These are phyloP conservation scores for Nakaseomyces nivariensis DNA, from an alignment of 1,139 yeast species.

Conservation along the genomic window DNA sequence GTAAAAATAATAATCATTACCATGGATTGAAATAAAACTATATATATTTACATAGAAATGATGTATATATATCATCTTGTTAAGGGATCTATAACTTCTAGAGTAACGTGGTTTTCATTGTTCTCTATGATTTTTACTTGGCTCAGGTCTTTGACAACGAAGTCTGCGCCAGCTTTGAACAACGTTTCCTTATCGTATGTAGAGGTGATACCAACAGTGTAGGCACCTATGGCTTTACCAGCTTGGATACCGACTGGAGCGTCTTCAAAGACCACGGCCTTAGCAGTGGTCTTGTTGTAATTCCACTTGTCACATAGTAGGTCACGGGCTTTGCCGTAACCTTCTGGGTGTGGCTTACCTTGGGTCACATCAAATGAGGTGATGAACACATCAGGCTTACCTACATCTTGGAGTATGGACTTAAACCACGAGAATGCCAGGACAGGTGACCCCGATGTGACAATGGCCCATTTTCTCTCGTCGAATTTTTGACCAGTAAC, in stretches of 20 bases:
- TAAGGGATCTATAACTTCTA: conserved; percentile 12
- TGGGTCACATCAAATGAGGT: conserved; percentile 60
- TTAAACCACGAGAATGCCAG: conserved; percentile 43
- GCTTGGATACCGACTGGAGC: conserved; percentile 76
- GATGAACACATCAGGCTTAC: conserved; percentile 55
- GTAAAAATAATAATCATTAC: too few species aligned
- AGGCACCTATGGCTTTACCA: conserved; percentile 70
- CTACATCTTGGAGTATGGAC: conserved; percentile 46
- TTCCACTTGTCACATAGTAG: conserved; percentile 45
- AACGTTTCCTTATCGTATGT: conserved; percentile 55
- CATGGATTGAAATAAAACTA: too few species aligned
- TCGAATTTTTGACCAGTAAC: conserved; percentile 30
- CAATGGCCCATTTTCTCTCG: conserved; percentile 57
- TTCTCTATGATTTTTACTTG: conserved; percentile 31
- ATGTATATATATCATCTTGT: neutral
- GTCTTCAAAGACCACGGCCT: conserved; percentile 65
- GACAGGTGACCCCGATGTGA: conserved; percentile 63
- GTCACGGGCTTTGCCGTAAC: conserved; percentile 38
- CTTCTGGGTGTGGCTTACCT: conserved; percentile 75
- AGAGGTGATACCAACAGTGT: conserved; percentile 64
- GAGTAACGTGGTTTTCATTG: conserved; percentile 13
- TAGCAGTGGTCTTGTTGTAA: conserved; percentile 29
- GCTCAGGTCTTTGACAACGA: conserved; percentile 56
- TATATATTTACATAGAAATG: too few species aligned
- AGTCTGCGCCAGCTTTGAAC: conserved; percentile 62